Evolutionary conservation across 2,329 filamentous ascomycete genomes (phyloP), one percentile per base, ranked within the genome.

Genomic region (Fusarium duplospermum): DNA sequence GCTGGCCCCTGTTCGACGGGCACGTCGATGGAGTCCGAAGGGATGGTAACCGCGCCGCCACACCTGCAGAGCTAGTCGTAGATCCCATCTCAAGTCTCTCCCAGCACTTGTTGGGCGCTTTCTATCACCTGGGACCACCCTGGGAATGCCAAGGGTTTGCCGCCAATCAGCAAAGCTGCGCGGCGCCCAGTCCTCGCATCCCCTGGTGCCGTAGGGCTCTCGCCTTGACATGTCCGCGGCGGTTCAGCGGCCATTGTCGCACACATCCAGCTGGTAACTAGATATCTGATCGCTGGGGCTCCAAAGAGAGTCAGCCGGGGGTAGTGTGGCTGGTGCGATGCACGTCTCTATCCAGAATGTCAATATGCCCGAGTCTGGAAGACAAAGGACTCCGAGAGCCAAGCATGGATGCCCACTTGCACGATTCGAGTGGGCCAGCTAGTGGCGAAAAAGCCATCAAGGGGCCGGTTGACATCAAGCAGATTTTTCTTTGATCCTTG

Each of bases 21-120:
- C 56, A 20, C 56, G 24, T 54, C 47, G 50, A 72, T 67, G 36
- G 67, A 70, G 73, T 36, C 73, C 69, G 42, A 69, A 74, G 73
- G 75, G 70, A 69, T 78, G 75, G 76, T 73, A 72, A 74, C 68
- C 52, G 62, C 33, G 59, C 68, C 64, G 64, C 60, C 67, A 71
- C 64, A 73, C 42, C 63, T 77, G 69, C 64, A 24, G 56, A 67
- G 45, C 65, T 69, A 73, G 67, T 63, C 36, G 70, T 60, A 70
- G 71, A 75, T 77, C 76, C 63, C 69, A 71, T 67, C 63, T 68
- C 52, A 65, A 54, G 61, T 50, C 62, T 62, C 69, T 42, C 63
- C 58, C 63, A 50, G 29, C 66, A 45, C 64, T 67, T 50, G 54
- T 36, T 72, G 64, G 42, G 57, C 50, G 50, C 58, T 33, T 50